phyloP scores from a whole-genome alignment of 768 basidiomycete species.

The Fomitopsis serialis region DNA sequence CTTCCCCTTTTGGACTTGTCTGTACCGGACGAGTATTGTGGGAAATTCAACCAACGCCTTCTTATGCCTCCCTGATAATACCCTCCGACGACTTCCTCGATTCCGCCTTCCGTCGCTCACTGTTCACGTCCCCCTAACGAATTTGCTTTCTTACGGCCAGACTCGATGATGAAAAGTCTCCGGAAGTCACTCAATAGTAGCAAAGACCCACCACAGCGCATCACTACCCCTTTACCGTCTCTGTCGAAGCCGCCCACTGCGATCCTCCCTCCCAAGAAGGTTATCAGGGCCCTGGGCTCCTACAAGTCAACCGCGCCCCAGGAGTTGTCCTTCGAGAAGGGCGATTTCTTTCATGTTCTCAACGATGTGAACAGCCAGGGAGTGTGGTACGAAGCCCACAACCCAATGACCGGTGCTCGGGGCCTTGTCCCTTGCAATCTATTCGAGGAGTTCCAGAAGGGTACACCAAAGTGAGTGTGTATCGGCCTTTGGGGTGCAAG shows the following conservation, averaged over 20 bases:
- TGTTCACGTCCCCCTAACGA: conserved; percentile 21
- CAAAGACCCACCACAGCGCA: conserved; percentile 59
- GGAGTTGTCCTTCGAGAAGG: conserved; percentile 85
- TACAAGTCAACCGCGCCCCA: conserved; percentile 72
- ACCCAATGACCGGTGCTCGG: conserved; percentile 85
- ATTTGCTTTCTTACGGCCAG: conserved; percentile 9
- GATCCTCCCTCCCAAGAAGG: conserved; percentile 86
- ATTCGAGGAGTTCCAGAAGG: conserved; percentile 91
- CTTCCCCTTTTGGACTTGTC: background rate
- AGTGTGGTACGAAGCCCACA: conserved; percentile 90
- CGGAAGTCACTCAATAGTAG: conserved; percentile 73
- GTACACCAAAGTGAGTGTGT: conserved; percentile 49
- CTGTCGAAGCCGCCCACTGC: conserved; percentile 67
- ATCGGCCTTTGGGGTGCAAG: background rate
- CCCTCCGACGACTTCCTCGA: conserved; percentile 4
- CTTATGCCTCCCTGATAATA: conserved; percentile 18
- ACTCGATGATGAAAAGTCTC: conserved; percentile 66
- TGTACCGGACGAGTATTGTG: background rate
- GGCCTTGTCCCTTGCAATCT: conserved; percentile 83
- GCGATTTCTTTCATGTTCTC: conserved; percentile 97
- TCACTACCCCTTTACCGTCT: conserved; percentile 64
- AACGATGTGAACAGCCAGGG: conserved; percentile 56
- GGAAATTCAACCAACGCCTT: conserved; percentile 5
- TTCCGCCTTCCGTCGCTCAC: conserved; percentile 15
- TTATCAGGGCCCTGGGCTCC: conserved; percentile 76